Evolutionary conservation across 1,284 basidiomycete genomes (phyloP).

Genomic region (Trichosporon inkin): DNA sequence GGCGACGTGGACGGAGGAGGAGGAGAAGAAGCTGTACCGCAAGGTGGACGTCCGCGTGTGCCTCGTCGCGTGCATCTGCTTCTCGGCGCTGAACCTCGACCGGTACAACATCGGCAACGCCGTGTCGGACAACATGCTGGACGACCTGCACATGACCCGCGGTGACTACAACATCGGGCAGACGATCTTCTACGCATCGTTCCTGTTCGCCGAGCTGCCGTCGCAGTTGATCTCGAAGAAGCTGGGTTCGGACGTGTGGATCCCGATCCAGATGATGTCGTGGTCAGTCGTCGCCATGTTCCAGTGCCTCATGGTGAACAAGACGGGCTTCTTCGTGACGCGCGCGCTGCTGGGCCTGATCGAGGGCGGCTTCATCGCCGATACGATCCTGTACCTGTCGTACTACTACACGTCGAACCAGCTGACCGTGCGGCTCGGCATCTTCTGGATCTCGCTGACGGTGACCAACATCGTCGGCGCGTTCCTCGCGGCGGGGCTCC

Average conservation of each 20-base stretch:
- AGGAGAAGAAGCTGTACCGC: conserved; percentile 38
- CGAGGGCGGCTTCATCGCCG: conserved; percentile 51
- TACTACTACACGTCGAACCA: conserved; percentile 44
- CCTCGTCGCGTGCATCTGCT: conserved; percentile 38
- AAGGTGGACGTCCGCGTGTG: conserved; percentile 35
- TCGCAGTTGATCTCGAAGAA: conserved; percentile 47
- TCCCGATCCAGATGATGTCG: conserved; percentile 46
- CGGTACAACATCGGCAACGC: conserved; percentile 40
- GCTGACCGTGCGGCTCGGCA: conserved; percentile 42
- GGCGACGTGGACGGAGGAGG: conserved; percentile 46
- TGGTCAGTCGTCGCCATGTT: conserved; percentile 43
- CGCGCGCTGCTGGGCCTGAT: conserved; percentile 39
- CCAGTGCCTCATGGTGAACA: conserved; percentile 34
- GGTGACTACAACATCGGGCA: conserved; percentile 47
- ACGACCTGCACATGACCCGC: conserved; percentile 44
- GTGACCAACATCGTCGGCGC: conserved; percentile 36
- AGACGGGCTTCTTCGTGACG: conserved; percentile 38
- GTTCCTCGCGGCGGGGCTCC: conserved; percentile 43
- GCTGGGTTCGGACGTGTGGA: conserved; percentile 48
- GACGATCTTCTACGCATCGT: conserved; percentile 40
- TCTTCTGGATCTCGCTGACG: conserved; percentile 45
- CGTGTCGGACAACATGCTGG: conserved; percentile 47
- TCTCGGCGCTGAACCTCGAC: conserved; percentile 41
- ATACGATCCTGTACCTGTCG: conserved; percentile 48
- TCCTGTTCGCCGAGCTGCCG: conserved; percentile 46